Evolutionary conservation across 2,329 filamentous ascomycete genomes (phyloP).

Genomic region (Blastomyces silverae): DNA sequence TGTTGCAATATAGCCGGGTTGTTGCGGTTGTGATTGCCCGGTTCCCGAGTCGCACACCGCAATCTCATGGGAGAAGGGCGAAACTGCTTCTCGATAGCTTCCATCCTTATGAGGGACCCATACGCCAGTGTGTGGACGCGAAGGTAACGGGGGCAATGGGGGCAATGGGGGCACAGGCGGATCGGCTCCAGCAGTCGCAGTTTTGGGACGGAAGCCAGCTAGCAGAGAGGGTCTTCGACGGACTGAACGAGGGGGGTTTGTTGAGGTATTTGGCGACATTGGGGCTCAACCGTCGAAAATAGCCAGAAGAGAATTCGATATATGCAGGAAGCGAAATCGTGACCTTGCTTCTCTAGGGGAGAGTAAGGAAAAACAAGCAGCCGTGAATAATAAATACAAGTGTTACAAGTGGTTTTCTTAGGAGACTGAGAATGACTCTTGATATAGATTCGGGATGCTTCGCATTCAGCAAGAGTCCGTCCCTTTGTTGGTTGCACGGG

Average conservation of each 20-base stretch:
- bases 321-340: background rate
- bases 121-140: slow-evolving; percentile 16
- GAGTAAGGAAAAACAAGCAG: background rate
- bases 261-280: slow-evolving; percentile 16
- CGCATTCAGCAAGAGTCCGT: background rate
- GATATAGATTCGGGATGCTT: background rate
- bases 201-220: slow-evolving; percentile 34
- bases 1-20: background rate
- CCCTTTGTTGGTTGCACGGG: background rate
- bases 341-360: background rate
- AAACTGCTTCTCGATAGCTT: slow-evolving; percentile 16
- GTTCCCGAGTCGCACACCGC: background rate
- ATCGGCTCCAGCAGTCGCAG: slow-evolving; percentile 32
- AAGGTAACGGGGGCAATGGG: slow-evolving; percentile 7
- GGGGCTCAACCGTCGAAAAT: background rate
- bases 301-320: background rate
- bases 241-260: slow-evolving; percentile 14
- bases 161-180: slow-evolving; percentile 14
- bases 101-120: slow-evolving; percentile 19
- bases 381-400: background rate
- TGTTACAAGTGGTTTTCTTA: background rate
- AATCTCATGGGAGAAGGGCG: slow-evolving; percentile 17
- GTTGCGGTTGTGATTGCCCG: slow-evolving; percentile 1
- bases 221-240: slow-evolving; percentile 35
- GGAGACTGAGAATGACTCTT: background rate